phyloP scores from a whole-genome alignment of 257 asterid species.

The Primulina huaijiensis region DNA sequence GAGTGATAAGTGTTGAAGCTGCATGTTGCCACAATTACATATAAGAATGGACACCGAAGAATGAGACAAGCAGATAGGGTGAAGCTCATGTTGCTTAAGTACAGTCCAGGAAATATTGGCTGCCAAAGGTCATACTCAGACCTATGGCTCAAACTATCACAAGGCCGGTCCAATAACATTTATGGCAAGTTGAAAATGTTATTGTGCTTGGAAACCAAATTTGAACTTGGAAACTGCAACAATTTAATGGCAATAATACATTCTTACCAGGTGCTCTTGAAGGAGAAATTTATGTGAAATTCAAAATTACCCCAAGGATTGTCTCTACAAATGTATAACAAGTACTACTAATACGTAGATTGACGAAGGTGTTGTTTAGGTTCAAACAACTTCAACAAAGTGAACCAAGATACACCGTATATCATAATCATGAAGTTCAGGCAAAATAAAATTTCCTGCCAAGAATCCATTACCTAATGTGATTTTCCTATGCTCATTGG shows the following conservation, averaged over 20 bases:
- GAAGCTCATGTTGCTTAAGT: neutral
- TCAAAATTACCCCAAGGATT: neutral
- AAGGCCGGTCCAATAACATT: too few species aligned
- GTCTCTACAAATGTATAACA: neutral
- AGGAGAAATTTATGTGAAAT: neutral
- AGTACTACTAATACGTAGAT: neutral
- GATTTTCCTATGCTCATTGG: slow-evolving; percentile 87
- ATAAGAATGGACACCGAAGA: too few species aligned
- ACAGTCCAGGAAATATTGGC: too few species aligned
- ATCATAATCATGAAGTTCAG: slow-evolving; percentile 21
- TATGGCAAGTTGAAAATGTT: too few species aligned
- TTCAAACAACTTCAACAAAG: neutral
- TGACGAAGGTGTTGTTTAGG: neutral
- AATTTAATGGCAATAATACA: neutral
- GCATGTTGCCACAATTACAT: too few species aligned
- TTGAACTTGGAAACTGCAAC: neutral
- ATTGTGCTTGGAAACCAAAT: too few species aligned
- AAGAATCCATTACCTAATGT: slow-evolving; percentile 62
- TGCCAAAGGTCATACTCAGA: too few species aligned
- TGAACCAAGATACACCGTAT: slow-evolving; percentile 17
- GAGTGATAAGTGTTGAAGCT: too few species aligned
- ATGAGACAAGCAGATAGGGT: neutral
- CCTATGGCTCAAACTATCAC: too few species aligned
- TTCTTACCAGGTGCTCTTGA: neutral
- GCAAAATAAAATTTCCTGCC: slow-evolving; percentile 17